Conservation (phyloP, 2,329 filamentous ascomycete species). For the Fusarium transvaalense region DNA sequence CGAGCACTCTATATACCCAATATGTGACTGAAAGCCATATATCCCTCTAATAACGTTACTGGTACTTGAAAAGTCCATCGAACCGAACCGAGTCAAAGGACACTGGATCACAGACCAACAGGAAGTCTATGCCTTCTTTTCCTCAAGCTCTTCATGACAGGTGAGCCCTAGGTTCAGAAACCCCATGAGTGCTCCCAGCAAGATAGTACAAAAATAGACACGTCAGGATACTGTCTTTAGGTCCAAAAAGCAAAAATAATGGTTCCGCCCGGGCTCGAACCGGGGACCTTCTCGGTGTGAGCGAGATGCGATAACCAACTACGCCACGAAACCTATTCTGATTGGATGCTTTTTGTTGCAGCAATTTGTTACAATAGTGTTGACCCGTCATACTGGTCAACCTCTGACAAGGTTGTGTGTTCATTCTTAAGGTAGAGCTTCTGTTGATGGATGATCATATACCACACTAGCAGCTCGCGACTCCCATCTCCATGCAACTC, state of each 20-base stretch:
- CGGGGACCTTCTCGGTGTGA: slow-evolving; percentile 15
- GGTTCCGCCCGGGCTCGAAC: slow-evolving; percentile 11
- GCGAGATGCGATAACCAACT: slow-evolving; percentile 13
- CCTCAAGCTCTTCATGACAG: no score
- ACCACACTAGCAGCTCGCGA: no score
- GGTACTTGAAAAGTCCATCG: neutral
- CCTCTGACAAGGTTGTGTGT: no score
- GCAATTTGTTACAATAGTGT: rapidly evolving
- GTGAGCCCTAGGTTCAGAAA: no score
- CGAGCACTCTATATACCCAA: no score
- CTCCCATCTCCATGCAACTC: no score
- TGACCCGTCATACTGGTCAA: no score
- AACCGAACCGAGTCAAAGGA: neutral
- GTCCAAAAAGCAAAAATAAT: neutral
- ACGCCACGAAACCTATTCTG: slow-evolving; percentile 3
- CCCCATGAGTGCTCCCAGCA: rapidly evolving
- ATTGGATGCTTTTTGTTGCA: neutral
- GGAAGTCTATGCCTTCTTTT: neutral
- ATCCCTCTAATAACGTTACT: neutral
- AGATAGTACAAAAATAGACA: neutral
- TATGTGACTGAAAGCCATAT: neutral
- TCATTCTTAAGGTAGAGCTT: neutral
- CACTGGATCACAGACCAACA: neutral
- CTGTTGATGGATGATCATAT: no score
- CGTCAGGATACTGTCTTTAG: neutral